Evolutionary conservation across 2,329 filamentous ascomycete genomes (phyloP).

Genomic region (Lojkania enalia): DNA sequence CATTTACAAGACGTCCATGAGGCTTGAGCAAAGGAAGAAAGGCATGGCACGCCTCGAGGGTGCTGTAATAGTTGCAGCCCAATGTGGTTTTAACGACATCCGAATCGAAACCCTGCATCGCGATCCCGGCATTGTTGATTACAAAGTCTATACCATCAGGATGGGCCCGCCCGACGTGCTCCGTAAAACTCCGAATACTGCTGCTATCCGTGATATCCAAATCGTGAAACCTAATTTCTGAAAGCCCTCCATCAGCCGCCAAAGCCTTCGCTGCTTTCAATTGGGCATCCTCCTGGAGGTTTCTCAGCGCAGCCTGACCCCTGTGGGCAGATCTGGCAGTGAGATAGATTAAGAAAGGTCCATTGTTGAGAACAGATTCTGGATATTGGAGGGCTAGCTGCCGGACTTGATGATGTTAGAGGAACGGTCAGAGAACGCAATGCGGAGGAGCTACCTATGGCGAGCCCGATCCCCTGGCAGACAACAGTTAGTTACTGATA

Average conservation of each 20-base stretch:
- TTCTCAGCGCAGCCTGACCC: conserved; percentile 53
- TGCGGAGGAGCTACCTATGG: conserved; percentile 43
- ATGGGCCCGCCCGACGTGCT: conserved; percentile 49
- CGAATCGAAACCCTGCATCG: conserved; percentile 51
- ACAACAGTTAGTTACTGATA: conserved; percentile 10
- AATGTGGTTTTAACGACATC: conserved; percentile 55
- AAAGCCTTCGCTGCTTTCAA: conserved; percentile 54
- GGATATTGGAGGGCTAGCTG: conserved; percentile 59
- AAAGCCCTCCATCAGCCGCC: conserved; percentile 35
- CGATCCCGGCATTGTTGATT: conserved; percentile 59
- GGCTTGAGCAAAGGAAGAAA: conserved; percentile 53
- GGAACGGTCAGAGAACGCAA: neutral
- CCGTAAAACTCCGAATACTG: conserved; percentile 51
- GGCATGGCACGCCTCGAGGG: conserved; percentile 49
- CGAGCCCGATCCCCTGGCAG: conserved; percentile 49
- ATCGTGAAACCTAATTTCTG: conserved; percentile 53
- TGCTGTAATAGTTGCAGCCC: conserved; percentile 57
- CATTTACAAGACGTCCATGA: conserved; percentile 53
- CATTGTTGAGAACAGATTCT: conserved; percentile 51
- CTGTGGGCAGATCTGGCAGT: conserved; percentile 54
- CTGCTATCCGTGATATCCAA: conserved; percentile 54
- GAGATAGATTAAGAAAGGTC: conserved; percentile 57
- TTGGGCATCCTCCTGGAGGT: conserved; percentile 49
- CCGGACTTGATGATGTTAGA: conserved; percentile 44
- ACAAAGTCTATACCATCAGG: conserved; percentile 56